Evolutionary conservation across 2,329 filamentous ascomycete genomes (phyloP), one percentile per base, ranked within the genome.

Genomic region (Huntiella savannae): DNA sequence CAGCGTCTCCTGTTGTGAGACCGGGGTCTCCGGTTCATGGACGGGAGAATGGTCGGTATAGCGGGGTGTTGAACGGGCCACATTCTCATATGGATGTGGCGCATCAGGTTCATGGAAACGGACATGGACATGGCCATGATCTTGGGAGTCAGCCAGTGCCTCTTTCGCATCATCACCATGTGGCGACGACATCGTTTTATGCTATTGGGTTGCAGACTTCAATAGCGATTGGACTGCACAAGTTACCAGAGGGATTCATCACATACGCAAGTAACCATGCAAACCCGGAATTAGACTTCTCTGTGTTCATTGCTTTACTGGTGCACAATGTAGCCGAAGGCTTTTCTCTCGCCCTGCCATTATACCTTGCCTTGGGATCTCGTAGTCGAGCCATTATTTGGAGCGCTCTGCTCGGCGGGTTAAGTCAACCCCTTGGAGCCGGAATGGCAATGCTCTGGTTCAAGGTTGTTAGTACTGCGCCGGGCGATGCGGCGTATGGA

Each of bases 281-380:
- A 10, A 96, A 87, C 59, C 87, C 91, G 0, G 69, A 73, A 0
- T 74, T 98, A 0, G 91, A 91, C 15, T 77, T 94, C 61, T 82
- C 83, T 45, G 85, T 98, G 46, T 98, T 98, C 63, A 74, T 96
- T 60, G 88, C 91, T 0, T 72, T 98, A 5, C 94, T 94, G 58
- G 88, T 98, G 49, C 91, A 98, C 69, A 98, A 96, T 63, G 93
- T 98, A 56, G 87, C 85, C 22, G 91, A 98, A 64, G 91, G 91
- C 1, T 96, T 96, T 58, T 84, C 87, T 51, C 81, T 98, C 71
- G 85, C 86, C 0, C 65, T 98, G 1, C 91, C 91, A 0, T 69
- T 98, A 0, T 98, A 93, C 61, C 82, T 98, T 56, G 91, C 91
- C 1, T 73, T 95, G 32, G 73, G 79, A 51, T 88, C 78, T 49